These are phyloP conservation scores for Leccinum boreale DNA, from an alignment of 768 basidiomycete genomes.

Conservation along the genomic window DNA sequence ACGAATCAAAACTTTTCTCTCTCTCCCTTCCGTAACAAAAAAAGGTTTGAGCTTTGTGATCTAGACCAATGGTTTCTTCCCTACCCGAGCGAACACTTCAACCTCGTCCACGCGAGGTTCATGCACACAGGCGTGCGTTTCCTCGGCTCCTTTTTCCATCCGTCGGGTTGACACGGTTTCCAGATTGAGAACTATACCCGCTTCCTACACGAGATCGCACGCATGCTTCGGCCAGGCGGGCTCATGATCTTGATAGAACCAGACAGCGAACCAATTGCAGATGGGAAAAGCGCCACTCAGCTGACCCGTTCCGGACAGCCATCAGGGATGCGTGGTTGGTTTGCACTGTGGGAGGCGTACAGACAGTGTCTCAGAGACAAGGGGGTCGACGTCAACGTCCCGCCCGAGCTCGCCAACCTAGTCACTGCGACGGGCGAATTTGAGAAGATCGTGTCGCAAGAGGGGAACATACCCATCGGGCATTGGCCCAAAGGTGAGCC, in stretches of 20 bases:
- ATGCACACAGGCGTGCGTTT: conserved; percentile 54
- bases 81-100: conserved; percentile 60
- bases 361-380: conserved; percentile 49
- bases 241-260: conserved; percentile 65
- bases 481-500: conserved; percentile 61
- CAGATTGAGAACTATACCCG: conserved; percentile 63
- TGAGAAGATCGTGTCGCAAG: conserved; percentile 51
- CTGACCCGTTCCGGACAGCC: conserved; percentile 30
- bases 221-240: conserved; percentile 68
- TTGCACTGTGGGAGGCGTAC: conserved; percentile 61
- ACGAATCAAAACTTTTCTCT: not conserved
- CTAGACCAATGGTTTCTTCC: conserved; percentile 58
- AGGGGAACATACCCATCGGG: conserved; percentile 64
- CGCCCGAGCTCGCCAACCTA: conserved; percentile 49
- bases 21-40: not conserved
- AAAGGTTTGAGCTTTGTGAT: conserved; percentile 71
- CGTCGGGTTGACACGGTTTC: conserved; percentile 8
- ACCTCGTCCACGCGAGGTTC: conserved; percentile 67
- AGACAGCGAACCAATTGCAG: conserved; percentile 49
- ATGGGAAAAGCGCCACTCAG: conserved; percentile 40
- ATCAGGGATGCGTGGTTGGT: conserved; percentile 55
- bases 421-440: conserved; percentile 49
- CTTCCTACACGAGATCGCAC: conserved; percentile 57
- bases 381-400: conserved; percentile 56
- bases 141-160: conserved; percentile 2